These are phyloP conservation scores for Terfezia claveryi DNA, from an alignment of 495 filamentous ascomycete genomes.

Conservation along the genomic window DNA sequence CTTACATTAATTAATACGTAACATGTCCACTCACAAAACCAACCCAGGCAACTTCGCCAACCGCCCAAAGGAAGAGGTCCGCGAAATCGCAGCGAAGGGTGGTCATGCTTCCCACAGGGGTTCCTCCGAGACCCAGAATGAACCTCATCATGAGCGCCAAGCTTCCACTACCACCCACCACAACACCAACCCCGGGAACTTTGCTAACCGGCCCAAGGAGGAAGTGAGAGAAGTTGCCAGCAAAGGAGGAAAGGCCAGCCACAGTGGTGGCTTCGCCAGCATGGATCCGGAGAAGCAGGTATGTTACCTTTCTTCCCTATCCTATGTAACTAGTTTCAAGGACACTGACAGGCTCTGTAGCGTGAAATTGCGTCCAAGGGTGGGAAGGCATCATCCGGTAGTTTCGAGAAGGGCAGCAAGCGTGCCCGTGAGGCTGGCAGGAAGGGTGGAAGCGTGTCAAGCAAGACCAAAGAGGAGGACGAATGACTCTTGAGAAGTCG, in stretches of 20 bases:
- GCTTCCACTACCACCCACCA: conserved; percentile 15
- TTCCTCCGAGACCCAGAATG: background rate
- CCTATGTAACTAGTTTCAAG: background rate
- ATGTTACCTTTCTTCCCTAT: conserved; percentile 2
- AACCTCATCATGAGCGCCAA: conserved; percentile 2
- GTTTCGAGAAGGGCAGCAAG: conserved; percentile 27
- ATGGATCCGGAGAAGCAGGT: conserved; percentile 31
- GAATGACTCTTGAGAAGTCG: too few species aligned
- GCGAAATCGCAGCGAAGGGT: conserved; percentile 10
- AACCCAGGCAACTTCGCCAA: conserved; percentile 17
- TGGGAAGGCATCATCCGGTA: conserved; percentile 28
- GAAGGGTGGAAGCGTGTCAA: background rate
- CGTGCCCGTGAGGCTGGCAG: conserved; percentile 3
- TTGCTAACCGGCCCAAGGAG: conserved; percentile 38
- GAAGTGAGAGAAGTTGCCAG: conserved; percentile 32
- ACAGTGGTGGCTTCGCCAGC: conserved; percentile 19
- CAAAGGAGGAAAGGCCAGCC: conserved; percentile 29
- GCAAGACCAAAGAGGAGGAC: background rate
- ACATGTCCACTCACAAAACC: background rate
- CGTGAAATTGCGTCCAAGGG: conserved; percentile 31
- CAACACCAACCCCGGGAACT: conserved; percentile 36
- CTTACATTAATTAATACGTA: too few species aligned
- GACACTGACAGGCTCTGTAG: conserved; percentile 10
- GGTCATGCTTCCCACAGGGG: conserved; percentile 8
- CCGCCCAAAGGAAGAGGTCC: conserved; percentile 28